These are phyloP conservation scores for Podaxis sp. DNA, from an alignment of 768 basidiomycete species.

Conservation along the genomic window DNA sequence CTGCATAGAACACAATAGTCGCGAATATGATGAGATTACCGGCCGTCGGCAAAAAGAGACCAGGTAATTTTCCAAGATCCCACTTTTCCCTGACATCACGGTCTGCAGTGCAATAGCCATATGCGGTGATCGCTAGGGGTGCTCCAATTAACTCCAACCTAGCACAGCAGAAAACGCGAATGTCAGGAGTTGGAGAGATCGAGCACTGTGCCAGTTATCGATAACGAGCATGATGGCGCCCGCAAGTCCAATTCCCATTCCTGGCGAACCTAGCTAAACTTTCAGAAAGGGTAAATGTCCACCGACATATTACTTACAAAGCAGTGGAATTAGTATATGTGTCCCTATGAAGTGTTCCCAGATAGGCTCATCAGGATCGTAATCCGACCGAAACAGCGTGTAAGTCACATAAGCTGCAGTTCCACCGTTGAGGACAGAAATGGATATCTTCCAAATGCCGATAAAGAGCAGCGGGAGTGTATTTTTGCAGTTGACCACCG, in stretches of 20 bases:
- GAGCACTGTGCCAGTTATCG: background rate
- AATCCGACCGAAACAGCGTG: background rate
- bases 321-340: background rate
- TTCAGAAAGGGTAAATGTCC: background rate
- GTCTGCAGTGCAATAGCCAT: background rate
- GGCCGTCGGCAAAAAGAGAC: background rate
- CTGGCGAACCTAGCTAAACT: background rate
- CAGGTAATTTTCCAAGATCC: background rate
- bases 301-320: background rate
- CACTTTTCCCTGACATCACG: background rate
- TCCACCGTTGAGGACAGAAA: conserved; percentile 20
- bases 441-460: conserved; percentile 19
- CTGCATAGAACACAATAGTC: conserved; percentile 17
- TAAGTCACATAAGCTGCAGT: conserved; percentile 19
- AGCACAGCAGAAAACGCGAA: background rate
- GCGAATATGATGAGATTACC: conserved; percentile 10
- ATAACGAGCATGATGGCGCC: background rate
- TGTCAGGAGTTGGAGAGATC: background rate
- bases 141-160: background rate
- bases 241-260: background rate
- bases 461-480: conserved; percentile 20
- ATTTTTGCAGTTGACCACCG: conserved; percentile 18
- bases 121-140: background rate
- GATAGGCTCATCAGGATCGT: background rate
- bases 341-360: background rate